A percentile compares a stretch with the other conserved stretches of the same genome.
phyloP scores from a whole-genome alignment of 495 filamentous ascomycete genomes.

The Cudoniella acicularis region DNA sequence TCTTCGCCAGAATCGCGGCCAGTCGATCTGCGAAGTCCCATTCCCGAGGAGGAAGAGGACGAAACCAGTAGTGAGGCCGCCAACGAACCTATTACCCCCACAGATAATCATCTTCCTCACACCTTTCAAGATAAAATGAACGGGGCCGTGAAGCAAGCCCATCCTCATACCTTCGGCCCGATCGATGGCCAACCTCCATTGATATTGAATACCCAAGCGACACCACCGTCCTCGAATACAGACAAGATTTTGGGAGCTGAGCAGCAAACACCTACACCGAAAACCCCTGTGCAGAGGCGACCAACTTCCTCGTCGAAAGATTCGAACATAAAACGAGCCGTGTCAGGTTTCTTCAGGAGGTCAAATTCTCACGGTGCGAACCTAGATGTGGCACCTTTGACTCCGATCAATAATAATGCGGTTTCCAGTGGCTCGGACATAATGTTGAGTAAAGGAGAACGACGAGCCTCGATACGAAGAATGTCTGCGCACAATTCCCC shows the following conservation, averaged over 20 bases:
- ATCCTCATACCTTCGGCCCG: background rate
- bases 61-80: slow-evolving; percentile 22
- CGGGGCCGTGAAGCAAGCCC: background rate
- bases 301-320: slow-evolving; percentile 25
- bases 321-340: slow-evolving; percentile 25
- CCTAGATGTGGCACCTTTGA: slow-evolving; percentile 27
- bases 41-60: slow-evolving; percentile 23
- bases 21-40: slow-evolving; percentile 15
- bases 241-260: no score
- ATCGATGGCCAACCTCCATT: slow-evolving; percentile 15
- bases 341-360: slow-evolving; percentile 34
- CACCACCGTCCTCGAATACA: slow-evolving; percentile 13
- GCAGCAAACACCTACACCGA: slow-evolving; percentile 11
- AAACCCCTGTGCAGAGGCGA: slow-evolving; percentile 19
- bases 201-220: slow-evolving; percentile 28
- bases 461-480: slow-evolving; percentile 13
- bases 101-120: slow-evolving; percentile 8
- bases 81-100: slow-evolving; percentile 24
- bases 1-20: slow-evolving; percentile 19
- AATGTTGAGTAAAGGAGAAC: slow-evolving; percentile 26
- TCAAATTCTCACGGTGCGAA: slow-evolving; percentile 25
- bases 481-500: slow-evolving; percentile 42
- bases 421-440: slow-evolving; percentile 26
- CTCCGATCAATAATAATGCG: slow-evolving; percentile 33
- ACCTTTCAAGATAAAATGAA: slow-evolving; percentile 11